These are phyloP conservation scores for Elsinoe batatas DNA, from an alignment of 2,329 filamentous ascomycete species.

Conservation along the genomic window DNA sequence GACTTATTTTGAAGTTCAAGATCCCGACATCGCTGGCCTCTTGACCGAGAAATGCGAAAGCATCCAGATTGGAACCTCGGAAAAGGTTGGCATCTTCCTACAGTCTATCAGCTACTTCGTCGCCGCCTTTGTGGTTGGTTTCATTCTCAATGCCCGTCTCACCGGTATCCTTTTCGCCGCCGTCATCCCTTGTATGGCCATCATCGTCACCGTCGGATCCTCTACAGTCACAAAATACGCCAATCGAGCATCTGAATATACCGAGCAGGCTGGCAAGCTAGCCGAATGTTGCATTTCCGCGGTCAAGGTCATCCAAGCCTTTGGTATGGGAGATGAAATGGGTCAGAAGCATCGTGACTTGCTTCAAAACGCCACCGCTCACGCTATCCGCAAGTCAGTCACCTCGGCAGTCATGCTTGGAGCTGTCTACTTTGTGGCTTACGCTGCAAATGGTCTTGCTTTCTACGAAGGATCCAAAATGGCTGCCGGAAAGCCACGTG, in stretches of 20 bases:
- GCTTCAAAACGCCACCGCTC: conserved; percentile 27
- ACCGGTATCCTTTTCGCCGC: conserved; percentile 35
- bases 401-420: conserved; percentile 34
- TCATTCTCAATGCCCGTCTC: conserved; percentile 33
- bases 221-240: conserved; percentile 32
- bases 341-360: conserved; percentile 29
- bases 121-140: conserved; percentile 37
- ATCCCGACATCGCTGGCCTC: conserved; percentile 40
- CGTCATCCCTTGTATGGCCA: conserved; percentile 41
- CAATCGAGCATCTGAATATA: conserved; percentile 29
- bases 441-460: conserved; percentile 37
- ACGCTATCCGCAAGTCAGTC: conserved; percentile 33
- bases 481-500: conserved; percentile 21
- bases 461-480: conserved; percentile 35
- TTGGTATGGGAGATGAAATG: conserved; percentile 34
- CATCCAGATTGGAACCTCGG: conserved; percentile 38
- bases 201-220: conserved; percentile 35
- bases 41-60: conserved; percentile 38
- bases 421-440: conserved; percentile 36
- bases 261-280: conserved; percentile 35
- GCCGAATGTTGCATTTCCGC: conserved; percentile 38
- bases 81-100: conserved; percentile 39
- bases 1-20: conserved; percentile 42
- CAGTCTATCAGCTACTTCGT: conserved; percentile 38
- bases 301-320: conserved; percentile 41